Evolutionary conservation across 352 stramenopile species (phyloP).

Genomic region (Globisporangium viniferum): DNA sequence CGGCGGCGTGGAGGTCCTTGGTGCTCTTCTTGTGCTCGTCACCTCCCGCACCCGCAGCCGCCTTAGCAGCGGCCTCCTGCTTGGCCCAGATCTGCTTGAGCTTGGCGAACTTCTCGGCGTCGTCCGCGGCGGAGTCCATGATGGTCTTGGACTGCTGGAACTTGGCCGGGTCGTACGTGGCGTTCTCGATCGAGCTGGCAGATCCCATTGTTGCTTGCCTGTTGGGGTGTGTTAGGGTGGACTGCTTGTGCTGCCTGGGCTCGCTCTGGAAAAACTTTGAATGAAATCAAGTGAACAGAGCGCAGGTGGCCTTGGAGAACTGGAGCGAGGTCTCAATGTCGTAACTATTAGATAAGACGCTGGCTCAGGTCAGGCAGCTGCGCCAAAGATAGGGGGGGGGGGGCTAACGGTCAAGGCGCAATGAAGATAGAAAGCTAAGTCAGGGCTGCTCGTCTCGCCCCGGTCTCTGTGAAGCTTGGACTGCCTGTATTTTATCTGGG

Average conservation of each 20-base stretch:
- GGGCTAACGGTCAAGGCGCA: neutral
- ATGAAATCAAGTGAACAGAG: neutral
- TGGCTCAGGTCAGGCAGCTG: neutral
- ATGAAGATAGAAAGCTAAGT: neutral
- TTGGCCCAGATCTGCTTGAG: conserved; percentile 64
- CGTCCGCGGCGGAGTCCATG: conserved; percentile 56
- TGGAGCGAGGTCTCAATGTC: neutral
- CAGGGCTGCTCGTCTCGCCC: too few species aligned
- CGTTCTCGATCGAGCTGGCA: conserved; percentile 49
- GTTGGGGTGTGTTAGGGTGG: neutral
- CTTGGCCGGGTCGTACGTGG: conserved; percentile 56
- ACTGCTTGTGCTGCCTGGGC: neutral
- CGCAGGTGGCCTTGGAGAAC: neutral
- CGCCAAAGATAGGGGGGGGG: neutral
- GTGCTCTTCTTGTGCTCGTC: conserved; percentile 33
- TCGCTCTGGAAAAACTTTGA: conserved; percentile 6
- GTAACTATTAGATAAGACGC: neutral
- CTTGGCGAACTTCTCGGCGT: conserved; percentile 70
- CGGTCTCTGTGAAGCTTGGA: neutral
- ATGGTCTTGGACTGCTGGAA: conserved; percentile 67
- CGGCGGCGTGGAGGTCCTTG: conserved; percentile 26
- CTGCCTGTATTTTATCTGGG: too few species aligned
- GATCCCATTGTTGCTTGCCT: conserved; percentile 37
- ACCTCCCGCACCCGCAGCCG: neutral
- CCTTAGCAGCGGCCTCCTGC: conserved; percentile 2